Conservation (phyloP, 148 eudicot species). For the Nepenthes mirabilis region DNA sequence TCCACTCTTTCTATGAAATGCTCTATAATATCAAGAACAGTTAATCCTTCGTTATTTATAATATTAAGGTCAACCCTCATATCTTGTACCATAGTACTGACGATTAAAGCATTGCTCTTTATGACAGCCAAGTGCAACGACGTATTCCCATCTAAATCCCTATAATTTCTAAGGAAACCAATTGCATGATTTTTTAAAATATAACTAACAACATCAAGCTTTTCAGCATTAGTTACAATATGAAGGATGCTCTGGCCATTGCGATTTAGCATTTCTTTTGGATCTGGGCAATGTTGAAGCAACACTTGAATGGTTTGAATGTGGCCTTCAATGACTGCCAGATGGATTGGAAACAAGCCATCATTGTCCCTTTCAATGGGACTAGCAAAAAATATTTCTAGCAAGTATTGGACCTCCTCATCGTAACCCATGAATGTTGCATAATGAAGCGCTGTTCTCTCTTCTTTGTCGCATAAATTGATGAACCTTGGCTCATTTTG, state of each 20-base stretch:
- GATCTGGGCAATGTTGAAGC: slow-evolving; percentile 12
- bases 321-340: slow-evolving; percentile 4
- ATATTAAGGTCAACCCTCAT: neutral
- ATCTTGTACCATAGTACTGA: slow-evolving; percentile 9
- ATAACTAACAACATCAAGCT: slow-evolving; percentile 3
- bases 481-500: neutral
- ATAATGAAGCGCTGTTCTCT: slow-evolving; percentile 9
- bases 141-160: slow-evolving; percentile 21
- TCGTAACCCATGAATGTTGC: slow-evolving; percentile 8
- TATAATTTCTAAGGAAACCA: slow-evolving; percentile 11
- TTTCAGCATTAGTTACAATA: slow-evolving; percentile 13
- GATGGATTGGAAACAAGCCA: slow-evolving; percentile 9
- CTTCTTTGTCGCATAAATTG: neutral
- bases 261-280: slow-evolving; percentile 13
- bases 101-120: slow-evolving; percentile 8
- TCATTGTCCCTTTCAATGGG: neutral
- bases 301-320: slow-evolving; percentile 10
- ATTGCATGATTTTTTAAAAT: slow-evolving; percentile 14
- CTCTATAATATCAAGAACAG: too few relatives aligned
- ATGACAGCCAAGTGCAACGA: slow-evolving; percentile 20
- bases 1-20: too few relatives aligned
- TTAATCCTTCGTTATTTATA: too few relatives aligned
- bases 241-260: slow-evolving; percentile 18
- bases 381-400: slow-evolving; percentile 8
- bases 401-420: slow-evolving; percentile 5